These are phyloP conservation scores for Botrytis paeoniae DNA, from an alignment of 2,329 filamentous ascomycete genomes.

Conservation along the genomic window DNA sequence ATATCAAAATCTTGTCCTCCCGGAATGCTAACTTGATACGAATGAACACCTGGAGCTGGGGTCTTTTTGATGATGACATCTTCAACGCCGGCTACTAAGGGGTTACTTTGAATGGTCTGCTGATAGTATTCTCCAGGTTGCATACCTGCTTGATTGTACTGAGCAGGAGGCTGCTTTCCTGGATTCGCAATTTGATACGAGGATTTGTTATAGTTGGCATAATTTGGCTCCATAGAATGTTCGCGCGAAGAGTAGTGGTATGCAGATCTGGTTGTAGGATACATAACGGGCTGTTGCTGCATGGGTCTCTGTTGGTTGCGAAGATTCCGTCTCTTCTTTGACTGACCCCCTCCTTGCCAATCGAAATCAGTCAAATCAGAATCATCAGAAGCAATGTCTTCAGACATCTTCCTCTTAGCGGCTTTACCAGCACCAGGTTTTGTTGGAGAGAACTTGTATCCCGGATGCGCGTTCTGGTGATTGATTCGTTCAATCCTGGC, in stretches of 20 bases:
- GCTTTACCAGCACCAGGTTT: conserved; percentile 52
- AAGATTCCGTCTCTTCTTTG: conserved; percentile 28
- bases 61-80: conserved; percentile 46
- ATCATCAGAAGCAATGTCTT: conserved; percentile 41
- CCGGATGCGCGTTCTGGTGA: conserved; percentile 79
- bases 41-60: conserved; percentile 35
- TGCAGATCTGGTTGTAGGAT: conserved; percentile 34
- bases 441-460: conserved; percentile 90
- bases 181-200: conserved; percentile 53
- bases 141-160: conserved; percentile 43
- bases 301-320: conserved; percentile 22
- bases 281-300: conserved; percentile 28
- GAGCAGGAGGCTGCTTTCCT: conserved; percentile 46
- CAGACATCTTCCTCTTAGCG: conserved; percentile 47
- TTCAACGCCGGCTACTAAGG: conserved; percentile 35
- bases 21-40: conserved; percentile 40
- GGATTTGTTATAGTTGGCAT: conserved; percentile 42
- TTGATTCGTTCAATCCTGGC: conserved; percentile 79
- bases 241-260: conserved; percentile 35
- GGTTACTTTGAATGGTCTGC: conserved; percentile 32
- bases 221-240: conserved; percentile 32
- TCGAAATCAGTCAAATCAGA: conserved; percentile 49
- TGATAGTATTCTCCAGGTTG: conserved; percentile 51
- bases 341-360: conserved; percentile 38
- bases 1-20: conserved; percentile 38